Evolutionary conservation across 1,284 basidiomycete genomes (phyloP), one percentile per base, ranked within the genome.

Genomic region (Trametes hirsuta): DNA sequence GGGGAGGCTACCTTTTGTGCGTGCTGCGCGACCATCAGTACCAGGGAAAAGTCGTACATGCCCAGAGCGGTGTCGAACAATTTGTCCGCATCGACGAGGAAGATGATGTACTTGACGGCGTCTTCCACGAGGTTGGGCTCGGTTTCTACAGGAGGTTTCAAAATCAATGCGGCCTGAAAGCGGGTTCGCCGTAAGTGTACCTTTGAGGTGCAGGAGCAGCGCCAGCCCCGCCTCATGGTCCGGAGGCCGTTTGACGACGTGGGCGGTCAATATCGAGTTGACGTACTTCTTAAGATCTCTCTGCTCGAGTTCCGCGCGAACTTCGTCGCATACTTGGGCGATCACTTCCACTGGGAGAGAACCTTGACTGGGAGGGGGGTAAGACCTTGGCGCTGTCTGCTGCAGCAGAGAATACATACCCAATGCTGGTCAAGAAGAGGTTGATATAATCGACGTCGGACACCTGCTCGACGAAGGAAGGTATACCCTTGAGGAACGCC

Each of bases 81-180:
- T 63, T 84, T 85, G 69, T 99, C 89, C 0, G 95, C 94, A 70
- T 98, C 95, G 15, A 95, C 94, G 35, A 99, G 84, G 82, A 98
- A 99, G 73, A 99, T 97, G 74, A 99, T 91, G 71, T 99, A 99
- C 74, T 97, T 98, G 69, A 98, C 92, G 2, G 97, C 97, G 58
- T 98, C 95, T 71, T 98, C 95, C 4, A 97, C 93, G 0, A 94
- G 76, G 40, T 86, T 82, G 0, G 90, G 85, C 64, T 93, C 84
- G 9, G 79, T 81, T 25, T 86, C 93, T 95, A 67, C 44, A 30
- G 54, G 24, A n/a, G 6, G 48, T 15, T 25, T 47, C 14, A 46
- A 52, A 41, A 14, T 8, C 18, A 22, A n/a, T 22, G 36, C 54
- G 9, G 44, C 18, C 34, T 22, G 11, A 14, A 22, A 37, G 36